A percentile compares a stretch with the other conserved stretches of the same genome.
phyloP scores from a whole-genome alignment of 208 protist species.

The Plasmodiophora brassicae region DNA sequence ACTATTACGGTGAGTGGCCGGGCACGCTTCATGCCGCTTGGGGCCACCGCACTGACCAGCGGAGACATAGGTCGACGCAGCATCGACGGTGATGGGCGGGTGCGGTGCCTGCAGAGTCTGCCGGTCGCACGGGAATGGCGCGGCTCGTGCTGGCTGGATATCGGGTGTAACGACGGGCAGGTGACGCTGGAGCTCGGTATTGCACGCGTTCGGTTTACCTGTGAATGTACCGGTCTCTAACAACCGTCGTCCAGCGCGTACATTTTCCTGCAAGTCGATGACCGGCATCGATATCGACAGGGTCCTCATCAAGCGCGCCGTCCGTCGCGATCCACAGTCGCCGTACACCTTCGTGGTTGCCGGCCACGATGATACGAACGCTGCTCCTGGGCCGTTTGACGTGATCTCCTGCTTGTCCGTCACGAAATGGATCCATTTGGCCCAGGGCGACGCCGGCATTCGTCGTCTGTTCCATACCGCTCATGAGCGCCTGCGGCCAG shows the following conservation, averaged over 20 bases:
- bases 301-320: neutral
- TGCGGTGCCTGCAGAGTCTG: too few species aligned
- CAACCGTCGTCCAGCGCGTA: neutral
- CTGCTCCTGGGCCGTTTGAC: neutral
- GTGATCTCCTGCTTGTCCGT: constrained; percentile 26
- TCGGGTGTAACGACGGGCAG: neutral
- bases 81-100: too few species aligned
- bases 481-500: neutral
- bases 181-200: neutral
- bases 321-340: too few species aligned
- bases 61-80: too few species aligned
- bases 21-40: too few species aligned
- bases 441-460: constrained; percentile 21
- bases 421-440: constrained; percentile 42
- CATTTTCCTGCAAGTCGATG: neutral
- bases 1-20: too few species aligned
- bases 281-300: neutral
- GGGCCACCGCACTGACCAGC: too few species aligned
- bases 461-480: neutral
- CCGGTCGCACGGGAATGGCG: neutral
- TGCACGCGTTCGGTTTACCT: too few species aligned
- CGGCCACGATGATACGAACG: neutral
- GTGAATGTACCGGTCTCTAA: neutral
- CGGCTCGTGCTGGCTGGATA: neutral
- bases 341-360: neutral